Percentiles rank a stretch among this genome's conserved stretches.
These are phyloP conservation scores for Coprinopsis sp. DNA, from an alignment of 768 basidiomycete genomes.

Conservation along the genomic window DNA sequence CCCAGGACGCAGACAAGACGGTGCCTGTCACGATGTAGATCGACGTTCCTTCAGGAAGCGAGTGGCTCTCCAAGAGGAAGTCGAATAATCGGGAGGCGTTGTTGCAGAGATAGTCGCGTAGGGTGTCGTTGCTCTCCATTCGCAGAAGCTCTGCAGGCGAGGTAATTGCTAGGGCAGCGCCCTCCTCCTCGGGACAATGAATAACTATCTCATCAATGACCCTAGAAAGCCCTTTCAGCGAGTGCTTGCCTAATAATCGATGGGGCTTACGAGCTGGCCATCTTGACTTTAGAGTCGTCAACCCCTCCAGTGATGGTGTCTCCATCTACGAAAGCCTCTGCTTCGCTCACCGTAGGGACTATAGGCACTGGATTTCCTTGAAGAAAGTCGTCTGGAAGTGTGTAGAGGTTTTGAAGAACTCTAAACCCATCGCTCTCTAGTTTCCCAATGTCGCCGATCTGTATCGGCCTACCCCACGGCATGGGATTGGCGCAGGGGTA, in stretches of 20 bases:
- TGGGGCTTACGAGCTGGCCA: no score
- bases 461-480: neutral
- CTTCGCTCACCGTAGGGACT: neutral
- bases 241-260: no score
- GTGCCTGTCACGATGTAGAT: neutral
- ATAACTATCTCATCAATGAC: neutral
- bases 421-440: neutral
- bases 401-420: neutral
- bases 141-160: neutral
- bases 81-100: no score
- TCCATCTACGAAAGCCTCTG: neutral
- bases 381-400: neutral
- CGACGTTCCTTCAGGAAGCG: no score
- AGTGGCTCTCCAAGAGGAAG: no score
- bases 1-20: neutral
- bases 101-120: neutral
- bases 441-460: neutral
- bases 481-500: neutral
- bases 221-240: no score
- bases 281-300: no score
- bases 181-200: neutral
- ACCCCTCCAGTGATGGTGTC: no score
- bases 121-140: neutral
- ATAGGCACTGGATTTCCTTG: neutral
- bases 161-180: neutral